Evolutionary conservation across 306 rosid species (phyloP), one percentile per base, ranked within the genome.

Genomic region (Carpinus fangiana): DNA sequence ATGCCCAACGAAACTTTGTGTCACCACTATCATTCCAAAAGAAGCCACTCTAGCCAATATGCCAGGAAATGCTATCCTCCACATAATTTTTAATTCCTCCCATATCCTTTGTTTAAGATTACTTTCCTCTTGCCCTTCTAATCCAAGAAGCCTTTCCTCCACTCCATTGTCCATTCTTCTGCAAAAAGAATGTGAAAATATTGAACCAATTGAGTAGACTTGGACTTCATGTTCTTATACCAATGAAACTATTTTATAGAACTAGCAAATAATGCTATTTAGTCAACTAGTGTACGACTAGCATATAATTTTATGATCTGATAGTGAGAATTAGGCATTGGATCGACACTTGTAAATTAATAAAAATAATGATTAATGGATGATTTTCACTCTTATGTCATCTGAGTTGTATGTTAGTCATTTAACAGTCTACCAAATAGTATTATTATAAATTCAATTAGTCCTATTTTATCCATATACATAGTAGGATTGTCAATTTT

Each of bases 31-130:
- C 65, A 89, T 62, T 4, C 93, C 93, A 45, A 89, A 89, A n/a
- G 89, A 68, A 0, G 87, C 72, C 53, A 76, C 72, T 51, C 90
- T 78, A 0, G 90, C 82, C 84, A 85, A 84, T 10, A 89, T 87
- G 8, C 84, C 87, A 1, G 93, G 93, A 53, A 81, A 90, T 21
- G 93, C 89, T 16, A 89, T 88, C 3, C 77, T 0, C 93, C 93
- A 89, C 82, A 89, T 74, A 21, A 53, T 1, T 70, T 85, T 79
- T 55, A 71, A 75, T 67, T 89, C 93, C 26, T 6, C 18, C 90
- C 87, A 89, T 8, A 83, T 72, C 78, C 78, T 89, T 43, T 76
- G 78, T 13, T 18, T 18, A 8, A 82, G n/a, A 3, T 76, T 14
- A 52, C 23, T 41, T 17, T 41, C 81, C 7, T 76, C 86, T 57